Evolutionary conservation across 78 protist genomes (phyloP).

Genomic region (Guillardia theta): DNA sequence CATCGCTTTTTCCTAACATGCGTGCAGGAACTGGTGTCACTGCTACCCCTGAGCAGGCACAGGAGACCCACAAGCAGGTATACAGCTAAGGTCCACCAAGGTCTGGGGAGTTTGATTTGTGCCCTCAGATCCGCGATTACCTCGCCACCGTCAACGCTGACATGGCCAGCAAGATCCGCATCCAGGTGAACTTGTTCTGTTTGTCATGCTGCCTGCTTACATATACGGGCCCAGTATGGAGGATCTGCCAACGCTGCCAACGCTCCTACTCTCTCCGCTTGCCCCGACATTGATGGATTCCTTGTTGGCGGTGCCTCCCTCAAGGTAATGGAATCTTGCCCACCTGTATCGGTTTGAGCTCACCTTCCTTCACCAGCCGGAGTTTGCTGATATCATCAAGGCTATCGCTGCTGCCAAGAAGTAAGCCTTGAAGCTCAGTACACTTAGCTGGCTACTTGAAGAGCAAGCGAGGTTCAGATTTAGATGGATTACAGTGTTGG

Average conservation of each 20-base stretch:
- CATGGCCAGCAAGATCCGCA: constrained; percentile 64
- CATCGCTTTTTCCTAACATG: background rate
- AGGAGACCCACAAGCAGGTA: constrained; percentile 70
- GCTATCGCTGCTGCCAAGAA: constrained; percentile 29
- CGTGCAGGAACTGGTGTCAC: constrained; percentile 90
- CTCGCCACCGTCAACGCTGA: background rate
- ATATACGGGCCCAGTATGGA: constrained; percentile 82
- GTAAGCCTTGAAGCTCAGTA: background rate
- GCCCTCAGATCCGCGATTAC: background rate
- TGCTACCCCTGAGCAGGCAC: constrained; percentile 95
- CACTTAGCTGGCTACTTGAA: background rate
- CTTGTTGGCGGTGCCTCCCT: constrained; percentile 99
- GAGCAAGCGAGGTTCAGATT: background rate
- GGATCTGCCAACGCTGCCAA: constrained; percentile 90
- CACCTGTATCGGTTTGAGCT: too few species aligned
- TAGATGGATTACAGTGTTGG: background rate
- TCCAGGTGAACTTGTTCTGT: background rate
- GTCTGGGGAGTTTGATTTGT: too few species aligned
- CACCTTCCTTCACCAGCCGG: too few species aligned
- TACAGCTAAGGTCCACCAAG: constrained; percentile 63
- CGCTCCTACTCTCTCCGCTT: constrained; percentile 45
- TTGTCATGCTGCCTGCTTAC: background rate
- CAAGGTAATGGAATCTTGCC: too few species aligned
- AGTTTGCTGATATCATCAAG: constrained; percentile 34
- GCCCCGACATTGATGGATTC: constrained; percentile 96